These are phyloP conservation scores for Xylariaceae sp. DNA, from an alignment of 2,329 filamentous ascomycete genomes.

Conservation along the genomic window DNA sequence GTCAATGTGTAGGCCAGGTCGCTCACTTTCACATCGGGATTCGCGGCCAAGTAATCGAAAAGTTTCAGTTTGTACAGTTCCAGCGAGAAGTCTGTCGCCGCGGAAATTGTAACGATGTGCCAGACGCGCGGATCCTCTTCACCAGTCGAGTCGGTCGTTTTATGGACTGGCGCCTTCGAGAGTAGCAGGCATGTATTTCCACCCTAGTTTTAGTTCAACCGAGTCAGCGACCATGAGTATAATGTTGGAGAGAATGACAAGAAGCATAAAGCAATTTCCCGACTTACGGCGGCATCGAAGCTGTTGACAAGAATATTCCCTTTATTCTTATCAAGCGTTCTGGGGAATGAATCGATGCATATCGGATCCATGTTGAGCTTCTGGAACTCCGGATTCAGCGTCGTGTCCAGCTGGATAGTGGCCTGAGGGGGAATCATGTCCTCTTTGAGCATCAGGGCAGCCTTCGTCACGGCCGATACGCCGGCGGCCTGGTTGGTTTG, in stretches of 20 bases:
- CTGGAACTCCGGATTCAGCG: conserved; percentile 6
- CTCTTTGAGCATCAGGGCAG: conserved; percentile 41
- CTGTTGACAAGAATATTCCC: conserved; percentile 39
- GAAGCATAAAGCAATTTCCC: background rate
- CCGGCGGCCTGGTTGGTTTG: conserved; percentile 35
- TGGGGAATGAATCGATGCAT: conserved; percentile 9
- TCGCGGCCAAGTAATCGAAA: conserved; percentile 36
- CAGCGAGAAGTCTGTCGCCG: conserved; percentile 32
- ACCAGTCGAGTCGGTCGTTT: conserved; percentile 6
- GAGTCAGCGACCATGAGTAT: no score
- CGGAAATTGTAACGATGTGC: conserved; percentile 43
- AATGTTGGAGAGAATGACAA: background rate
- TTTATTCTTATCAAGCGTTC: conserved; percentile 1
- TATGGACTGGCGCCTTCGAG: conserved; percentile 43
- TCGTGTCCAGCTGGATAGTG: conserved; percentile 33
- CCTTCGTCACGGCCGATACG: conserved; percentile 35
- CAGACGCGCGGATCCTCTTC: conserved; percentile 16
- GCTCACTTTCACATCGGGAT: conserved; percentile 34
- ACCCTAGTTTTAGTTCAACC: conserved; percentile 28
- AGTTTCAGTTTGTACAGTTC: conserved; percentile 38
- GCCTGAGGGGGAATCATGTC: conserved; percentile 41
- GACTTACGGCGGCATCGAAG: conserved; percentile 42
- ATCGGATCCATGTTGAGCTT: conserved; percentile 8
- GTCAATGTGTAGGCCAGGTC: conserved; percentile 51
- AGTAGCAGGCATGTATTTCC: conserved; percentile 50